A percentile compares a stretch with the other conserved stretches of the same genome.
These are phyloP conservation scores for Amphibolis antarctica DNA, from an alignment of 106 monocot species.

Conservation along the genomic window DNA sequence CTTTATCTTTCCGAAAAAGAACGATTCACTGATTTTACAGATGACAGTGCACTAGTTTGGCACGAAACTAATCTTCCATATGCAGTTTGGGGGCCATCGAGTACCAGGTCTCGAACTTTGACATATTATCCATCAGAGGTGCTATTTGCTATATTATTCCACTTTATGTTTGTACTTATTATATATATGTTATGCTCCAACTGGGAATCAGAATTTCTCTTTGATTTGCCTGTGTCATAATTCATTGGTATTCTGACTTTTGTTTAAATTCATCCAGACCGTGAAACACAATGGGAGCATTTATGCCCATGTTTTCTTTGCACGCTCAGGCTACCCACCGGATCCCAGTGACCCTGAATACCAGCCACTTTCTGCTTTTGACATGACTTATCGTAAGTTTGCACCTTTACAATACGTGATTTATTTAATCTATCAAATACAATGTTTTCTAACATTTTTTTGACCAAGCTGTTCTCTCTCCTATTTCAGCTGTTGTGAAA, in stretches of 20 bases:
- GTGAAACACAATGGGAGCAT: constrained; percentile 80
- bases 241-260: not conserved
- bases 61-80: constrained; percentile 89
- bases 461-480: not conserved
- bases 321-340: constrained; percentile 83
- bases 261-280: constrained; percentile 30
- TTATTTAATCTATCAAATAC: not conserved
- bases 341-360: constrained; percentile 95
- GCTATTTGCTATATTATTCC: not conserved
- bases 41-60: constrained; percentile 90
- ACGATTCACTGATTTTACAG: constrained; percentile 70
- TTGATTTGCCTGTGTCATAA: not conserved
- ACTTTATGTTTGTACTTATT: not conserved
- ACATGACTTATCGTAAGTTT: constrained; percentile 59
- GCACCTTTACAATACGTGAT: not conserved
- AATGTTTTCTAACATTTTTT: not conserved
- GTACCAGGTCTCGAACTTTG: constrained; percentile 45
- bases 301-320: constrained; percentile 96
- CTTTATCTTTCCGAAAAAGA: constrained; percentile 78
- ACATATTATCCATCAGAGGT: constrained; percentile 91
- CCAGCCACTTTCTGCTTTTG: constrained; percentile 56
- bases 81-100: constrained; percentile 76
- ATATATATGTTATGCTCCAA: too few relatives aligned
- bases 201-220: not conserved
- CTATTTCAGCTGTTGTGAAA: constrained; percentile 61